phyloP scores from a whole-genome alignment of 148 eudicot species.

The Persicaria tinctoria region DNA sequence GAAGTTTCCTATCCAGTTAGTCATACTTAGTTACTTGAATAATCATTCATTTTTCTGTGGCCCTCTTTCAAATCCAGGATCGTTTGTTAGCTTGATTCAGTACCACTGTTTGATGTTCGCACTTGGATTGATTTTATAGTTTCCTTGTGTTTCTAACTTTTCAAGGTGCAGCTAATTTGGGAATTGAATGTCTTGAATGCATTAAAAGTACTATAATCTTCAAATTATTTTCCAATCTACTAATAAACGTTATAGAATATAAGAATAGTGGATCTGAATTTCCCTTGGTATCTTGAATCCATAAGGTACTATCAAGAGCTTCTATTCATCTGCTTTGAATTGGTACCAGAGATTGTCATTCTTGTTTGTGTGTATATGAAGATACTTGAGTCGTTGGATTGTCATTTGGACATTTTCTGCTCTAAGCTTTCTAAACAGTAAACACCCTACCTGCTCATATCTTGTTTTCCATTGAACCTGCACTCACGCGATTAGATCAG shows the following conservation, averaged over 20 bases:
- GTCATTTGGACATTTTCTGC: background rate
- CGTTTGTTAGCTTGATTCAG: background rate
- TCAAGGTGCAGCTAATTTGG: background rate
- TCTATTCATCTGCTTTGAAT: constrained; percentile 1
- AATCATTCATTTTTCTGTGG: background rate
- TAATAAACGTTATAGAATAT: too few relatives aligned
- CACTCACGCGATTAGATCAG: too few relatives aligned
- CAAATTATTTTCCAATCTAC: background rate
- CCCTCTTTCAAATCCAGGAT: background rate
- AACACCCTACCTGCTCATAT: too few relatives aligned
- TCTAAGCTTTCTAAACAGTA: background rate
- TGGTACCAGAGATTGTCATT: background rate
- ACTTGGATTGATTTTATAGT: too few relatives aligned
- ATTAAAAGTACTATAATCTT: background rate
- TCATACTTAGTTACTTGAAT: too few relatives aligned
- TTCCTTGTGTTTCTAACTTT: background rate
- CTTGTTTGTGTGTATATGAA: constrained; percentile 6
- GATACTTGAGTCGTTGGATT: background rate
- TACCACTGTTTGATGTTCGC: background rate
- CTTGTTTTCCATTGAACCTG: too few relatives aligned
- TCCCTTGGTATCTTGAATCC: background rate
- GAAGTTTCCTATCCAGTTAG: too few relatives aligned
- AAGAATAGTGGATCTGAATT: constrained; percentile 54
- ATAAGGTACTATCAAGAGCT: background rate
- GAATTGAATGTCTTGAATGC: background rate